A percentile compares a stretch with the other conserved stretches of the same genome.
These are phyloP conservation scores for Pulicaria dysenterica DNA, from an alignment of 129 eudicot genomes.

Conservation along the genomic window DNA sequence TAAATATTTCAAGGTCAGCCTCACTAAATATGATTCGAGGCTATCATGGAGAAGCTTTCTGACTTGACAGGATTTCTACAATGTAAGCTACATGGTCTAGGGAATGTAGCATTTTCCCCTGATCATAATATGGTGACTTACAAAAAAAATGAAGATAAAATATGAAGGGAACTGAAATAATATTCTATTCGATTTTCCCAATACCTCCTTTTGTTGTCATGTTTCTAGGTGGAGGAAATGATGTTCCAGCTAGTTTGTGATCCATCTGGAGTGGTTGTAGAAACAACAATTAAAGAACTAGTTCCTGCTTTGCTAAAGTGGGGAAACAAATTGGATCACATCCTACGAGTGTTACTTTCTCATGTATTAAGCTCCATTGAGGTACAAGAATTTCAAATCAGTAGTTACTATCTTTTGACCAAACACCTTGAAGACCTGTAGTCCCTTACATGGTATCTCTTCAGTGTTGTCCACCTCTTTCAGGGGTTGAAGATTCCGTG, in stretches of 20 bases:
- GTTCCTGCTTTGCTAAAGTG: constrained; percentile 87
- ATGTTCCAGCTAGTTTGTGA: constrained; percentile 95
- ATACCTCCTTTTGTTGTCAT: constrained; percentile 38
- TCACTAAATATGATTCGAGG: constrained; percentile 97
- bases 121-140: constrained; percentile 66
- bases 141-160: constrained; percentile 29
- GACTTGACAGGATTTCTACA: constrained; percentile 95
- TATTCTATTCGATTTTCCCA: constrained; percentile 34
- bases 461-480: constrained; percentile 95
- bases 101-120: constrained; percentile 76
- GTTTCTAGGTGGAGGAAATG: constrained; percentile 92
- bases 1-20: constrained; percentile 99
- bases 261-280: constrained; percentile 94
- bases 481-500: constrained; percentile 90
- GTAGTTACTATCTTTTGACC: constrained; percentile 11
- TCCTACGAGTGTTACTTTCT: constrained; percentile 67
- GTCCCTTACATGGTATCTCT: constrained; percentile 39
- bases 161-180: constrained; percentile 14
- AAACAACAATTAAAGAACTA: constrained; percentile 72
- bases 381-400: constrained; percentile 44
- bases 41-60: constrained; percentile 95
- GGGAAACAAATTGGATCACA: constrained; percentile 86
- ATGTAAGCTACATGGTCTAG: constrained; percentile 95
- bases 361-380: constrained; percentile 77
- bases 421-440: constrained; percentile 10